These are phyloP conservation scores for Nyssa sinensis DNA, from an alignment of 148 eudicot genomes.

Conservation along the genomic window DNA sequence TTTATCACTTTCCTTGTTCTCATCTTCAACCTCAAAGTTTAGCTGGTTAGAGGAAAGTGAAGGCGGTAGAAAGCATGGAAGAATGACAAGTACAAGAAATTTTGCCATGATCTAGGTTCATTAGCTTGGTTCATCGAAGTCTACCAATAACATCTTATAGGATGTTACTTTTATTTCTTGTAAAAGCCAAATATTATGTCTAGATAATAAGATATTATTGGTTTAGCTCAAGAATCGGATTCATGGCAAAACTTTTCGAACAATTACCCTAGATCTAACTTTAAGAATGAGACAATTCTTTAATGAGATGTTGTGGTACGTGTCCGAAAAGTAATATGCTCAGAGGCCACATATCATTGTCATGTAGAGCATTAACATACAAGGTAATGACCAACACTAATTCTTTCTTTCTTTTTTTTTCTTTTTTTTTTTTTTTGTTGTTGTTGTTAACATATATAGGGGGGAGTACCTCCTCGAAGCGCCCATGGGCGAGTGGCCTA, in stretches of 20 bases:
- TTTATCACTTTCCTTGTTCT: slow-evolving; percentile 41
- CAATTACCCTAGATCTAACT: slow-evolving; percentile 70
- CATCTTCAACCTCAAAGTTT: slow-evolving; percentile 22
- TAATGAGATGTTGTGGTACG: slow-evolving; percentile 66
- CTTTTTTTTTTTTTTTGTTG: too few relatives aligned
- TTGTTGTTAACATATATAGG: too few relatives aligned
- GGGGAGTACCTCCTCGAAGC: too few relatives aligned
- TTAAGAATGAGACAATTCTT: slow-evolving; percentile 59
- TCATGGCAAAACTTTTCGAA: too few relatives aligned
- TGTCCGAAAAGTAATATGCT: slow-evolving; percentile 20
- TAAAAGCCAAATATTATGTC: too few relatives aligned
- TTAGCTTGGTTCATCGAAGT: too few relatives aligned
- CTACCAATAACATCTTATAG: too few relatives aligned
- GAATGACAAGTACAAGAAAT: slow-evolving; percentile 32
- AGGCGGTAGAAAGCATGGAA: slow-evolving; percentile 36
- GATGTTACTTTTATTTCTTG: too few relatives aligned
- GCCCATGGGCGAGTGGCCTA: too few relatives aligned
- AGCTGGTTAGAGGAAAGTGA: slow-evolving; percentile 17
- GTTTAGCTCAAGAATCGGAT: too few relatives aligned
- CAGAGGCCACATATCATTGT: slow-evolving; percentile 22
- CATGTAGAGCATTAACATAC: slow-evolving; percentile 13
- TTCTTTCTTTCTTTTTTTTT: neutral
- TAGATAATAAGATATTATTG: too few relatives aligned
- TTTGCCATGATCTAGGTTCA: too few relatives aligned
- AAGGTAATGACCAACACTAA: slow-evolving; percentile 6